phyloP scores from a whole-genome alignment of 2,329 filamentous ascomycete species.

The Scedosporium minutisporum region DNA sequence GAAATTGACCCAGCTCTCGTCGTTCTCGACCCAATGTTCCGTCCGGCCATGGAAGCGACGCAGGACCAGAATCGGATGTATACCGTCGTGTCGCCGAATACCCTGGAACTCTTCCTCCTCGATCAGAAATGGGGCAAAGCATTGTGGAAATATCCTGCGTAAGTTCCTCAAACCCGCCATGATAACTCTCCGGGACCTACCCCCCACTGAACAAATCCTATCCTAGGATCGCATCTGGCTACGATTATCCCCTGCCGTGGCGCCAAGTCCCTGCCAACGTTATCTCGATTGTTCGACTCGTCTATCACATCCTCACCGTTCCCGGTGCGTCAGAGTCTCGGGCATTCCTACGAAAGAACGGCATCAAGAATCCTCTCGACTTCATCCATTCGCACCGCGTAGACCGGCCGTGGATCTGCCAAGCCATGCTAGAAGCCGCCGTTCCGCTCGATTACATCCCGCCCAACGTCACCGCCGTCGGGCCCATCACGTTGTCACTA shows the following conservation, averaged over 20 bases:
- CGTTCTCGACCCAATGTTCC: conserved; percentile 21
- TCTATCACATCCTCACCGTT: conserved; percentile 12
- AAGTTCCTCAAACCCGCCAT: conserved; percentile 11
- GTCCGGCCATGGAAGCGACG: conserved; percentile 16
- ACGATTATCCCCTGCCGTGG: conserved; percentile 34
- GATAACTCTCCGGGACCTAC: neutral
- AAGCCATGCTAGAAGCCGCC: conserved; percentile 15
- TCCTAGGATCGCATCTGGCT: conserved; percentile 20
- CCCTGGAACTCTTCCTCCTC: conserved; percentile 26
- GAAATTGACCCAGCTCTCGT: conserved; percentile 21
- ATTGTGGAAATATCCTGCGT: conserved; percentile 31
- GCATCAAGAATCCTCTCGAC: conserved; percentile 14
- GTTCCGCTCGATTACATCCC: conserved; percentile 28
- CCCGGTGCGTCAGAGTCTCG: conserved; percentile 11
- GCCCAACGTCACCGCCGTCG: conserved; percentile 18
- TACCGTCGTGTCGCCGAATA: conserved; percentile 33
- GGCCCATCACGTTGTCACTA: conserved; percentile 34
- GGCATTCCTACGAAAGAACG: conserved; percentile 23
- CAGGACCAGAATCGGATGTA: conserved; percentile 17
- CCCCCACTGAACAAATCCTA: neutral
- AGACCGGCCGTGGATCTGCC: conserved; percentile 16
- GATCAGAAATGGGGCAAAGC: conserved; percentile 27
- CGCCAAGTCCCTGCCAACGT: conserved; percentile 30
- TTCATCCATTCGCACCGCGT: conserved; percentile 14
- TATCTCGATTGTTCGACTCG: conserved; percentile 12